phyloP scores from a whole-genome alignment of 306 rosid genomes.

The Trifolium repens region DNA sequence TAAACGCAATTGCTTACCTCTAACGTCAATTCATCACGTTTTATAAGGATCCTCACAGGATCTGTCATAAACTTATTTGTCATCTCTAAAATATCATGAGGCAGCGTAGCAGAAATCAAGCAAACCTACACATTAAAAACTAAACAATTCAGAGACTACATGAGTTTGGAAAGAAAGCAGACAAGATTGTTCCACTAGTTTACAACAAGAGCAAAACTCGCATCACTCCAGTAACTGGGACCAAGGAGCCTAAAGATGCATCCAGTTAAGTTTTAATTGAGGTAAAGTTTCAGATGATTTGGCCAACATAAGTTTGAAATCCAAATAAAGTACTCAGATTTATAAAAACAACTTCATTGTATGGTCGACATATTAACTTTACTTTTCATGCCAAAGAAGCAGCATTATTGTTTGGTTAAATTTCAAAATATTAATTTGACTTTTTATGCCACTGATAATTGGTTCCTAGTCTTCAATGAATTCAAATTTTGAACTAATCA shows the following conservation, averaged over 20 bases:
- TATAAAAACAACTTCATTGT: background rate
- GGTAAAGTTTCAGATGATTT: background rate
- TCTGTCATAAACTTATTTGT: slow-evolving; percentile 96
- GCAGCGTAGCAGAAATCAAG: slow-evolving; percentile 98
- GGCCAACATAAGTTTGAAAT: slow-evolving; percentile 17
- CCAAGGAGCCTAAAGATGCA: background rate
- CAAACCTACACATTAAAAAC: slow-evolving; percentile 61
- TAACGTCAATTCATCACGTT: slow-evolving; percentile 97
- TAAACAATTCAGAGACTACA: slow-evolving; percentile 27
- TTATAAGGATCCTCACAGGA: slow-evolving; percentile 93
- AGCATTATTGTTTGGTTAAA: too few relatives aligned
- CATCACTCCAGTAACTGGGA: background rate
- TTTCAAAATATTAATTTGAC: too few relatives aligned
- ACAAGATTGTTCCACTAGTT: background rate
- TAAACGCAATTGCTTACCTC: slow-evolving; percentile 63
- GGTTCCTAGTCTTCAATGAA: too few relatives aligned
- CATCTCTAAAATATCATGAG: slow-evolving; percentile 96
- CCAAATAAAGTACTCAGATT: background rate
- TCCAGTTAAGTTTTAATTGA: background rate
- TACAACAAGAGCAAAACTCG: slow-evolving; percentile 7
- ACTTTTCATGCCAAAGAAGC: too few relatives aligned
- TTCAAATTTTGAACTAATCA: too few relatives aligned
- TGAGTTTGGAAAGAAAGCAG: slow-evolving; percentile 17
- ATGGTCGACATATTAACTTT: slow-evolving; percentile 1
- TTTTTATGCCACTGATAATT: too few relatives aligned